Evolutionary conservation across 306 rosid species (phyloP), one percentile per base, ranked within the genome.

Genomic region (Argentina anserina): DNA sequence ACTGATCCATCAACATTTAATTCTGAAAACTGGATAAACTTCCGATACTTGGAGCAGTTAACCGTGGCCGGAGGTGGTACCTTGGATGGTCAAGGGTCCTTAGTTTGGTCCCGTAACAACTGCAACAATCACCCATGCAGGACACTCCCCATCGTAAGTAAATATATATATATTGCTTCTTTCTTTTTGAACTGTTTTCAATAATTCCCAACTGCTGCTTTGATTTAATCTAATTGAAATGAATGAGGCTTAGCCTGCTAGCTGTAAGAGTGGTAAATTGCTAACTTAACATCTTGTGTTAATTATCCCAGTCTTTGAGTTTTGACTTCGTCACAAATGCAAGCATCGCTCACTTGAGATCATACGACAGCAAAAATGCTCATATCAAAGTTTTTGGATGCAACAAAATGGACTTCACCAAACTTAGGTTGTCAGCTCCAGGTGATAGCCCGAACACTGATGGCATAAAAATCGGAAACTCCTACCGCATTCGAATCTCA

Each of bases 371-470:
- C 69, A 88, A 89, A 76, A 81, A 61, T 31, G 72, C 21, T 0
- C 97, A 92, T 52, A 72, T 89, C 69, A 20, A 33, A 20, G 1
- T 85, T 9, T 89, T 28, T 37, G 87, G 53, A 1, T 73, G 96
- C 79, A 55, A 49, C 28, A 74, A 85, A 67, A 64, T 92, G 59
- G 81, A n/a, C 21, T 6, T 91, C 6, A 78, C 53, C 28, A 64
- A 67, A 6, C 29, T 87, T 18, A 71, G 20, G 11, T 11, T 91
- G 62, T 43, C 77, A 0, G 83, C 92, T 4, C 95, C 95, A 0
- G 36, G 0, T 0, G 60, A 86, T 1, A 91, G 92, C 34, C 88
- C 87, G 0, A 91, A 91, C 83, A 89, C 97, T 0, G 97, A 91
- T 25, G 97, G 95, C 42, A 91, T 89, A 47, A 91, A 91, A 65